These are phyloP conservation scores for Aspergillus cejpii DNA, from an alignment of 2,329 filamentous ascomycete genomes.

Conservation along the genomic window DNA sequence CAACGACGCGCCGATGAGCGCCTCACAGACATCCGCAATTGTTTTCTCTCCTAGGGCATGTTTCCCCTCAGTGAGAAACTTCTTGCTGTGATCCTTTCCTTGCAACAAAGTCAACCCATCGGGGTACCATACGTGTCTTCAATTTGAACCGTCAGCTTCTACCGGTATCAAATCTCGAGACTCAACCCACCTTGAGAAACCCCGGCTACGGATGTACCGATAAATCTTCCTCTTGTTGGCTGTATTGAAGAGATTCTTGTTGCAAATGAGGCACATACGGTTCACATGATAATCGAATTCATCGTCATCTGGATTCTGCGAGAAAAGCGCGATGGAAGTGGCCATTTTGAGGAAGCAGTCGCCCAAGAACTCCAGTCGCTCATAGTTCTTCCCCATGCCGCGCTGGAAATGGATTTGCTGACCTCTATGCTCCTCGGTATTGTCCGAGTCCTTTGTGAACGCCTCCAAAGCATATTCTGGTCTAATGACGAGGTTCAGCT, in stretches of 20 bases:
- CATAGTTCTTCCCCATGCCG: constrained; percentile 92
- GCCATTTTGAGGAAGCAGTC: constrained; percentile 95
- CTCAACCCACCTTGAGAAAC: constrained; percentile 60
- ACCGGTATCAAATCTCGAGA: background rate
- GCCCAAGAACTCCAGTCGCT: constrained; percentile 85
- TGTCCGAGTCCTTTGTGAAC: constrained; percentile 86
- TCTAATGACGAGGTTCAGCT: constrained; percentile 58
- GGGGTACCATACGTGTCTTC: constrained; percentile 77
- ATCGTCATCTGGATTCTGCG: constrained; percentile 65
- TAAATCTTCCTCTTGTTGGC: constrained; percentile 60
- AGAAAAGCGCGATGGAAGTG: constrained; percentile 80
- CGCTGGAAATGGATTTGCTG: constrained; percentile 66
- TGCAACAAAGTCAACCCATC: constrained; percentile 64
- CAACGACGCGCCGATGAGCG: constrained; percentile 78
- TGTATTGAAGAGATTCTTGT: constrained; percentile 76
- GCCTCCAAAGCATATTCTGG: constrained; percentile 75
- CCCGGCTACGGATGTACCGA: constrained; percentile 73
- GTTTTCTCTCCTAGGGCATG: constrained; percentile 80
- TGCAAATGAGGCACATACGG: constrained; percentile 86
- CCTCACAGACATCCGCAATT: constrained; percentile 90
- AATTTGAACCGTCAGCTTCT: constrained; percentile 8
- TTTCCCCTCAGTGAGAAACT: constrained; percentile 35
- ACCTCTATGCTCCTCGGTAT: constrained; percentile 63
- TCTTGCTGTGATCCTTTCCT: constrained; percentile 59
- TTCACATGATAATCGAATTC: constrained; percentile 86